Evolutionary conservation across 2,329 filamentous ascomycete genomes (phyloP).

Genomic region (Fusarium sp.): DNA sequence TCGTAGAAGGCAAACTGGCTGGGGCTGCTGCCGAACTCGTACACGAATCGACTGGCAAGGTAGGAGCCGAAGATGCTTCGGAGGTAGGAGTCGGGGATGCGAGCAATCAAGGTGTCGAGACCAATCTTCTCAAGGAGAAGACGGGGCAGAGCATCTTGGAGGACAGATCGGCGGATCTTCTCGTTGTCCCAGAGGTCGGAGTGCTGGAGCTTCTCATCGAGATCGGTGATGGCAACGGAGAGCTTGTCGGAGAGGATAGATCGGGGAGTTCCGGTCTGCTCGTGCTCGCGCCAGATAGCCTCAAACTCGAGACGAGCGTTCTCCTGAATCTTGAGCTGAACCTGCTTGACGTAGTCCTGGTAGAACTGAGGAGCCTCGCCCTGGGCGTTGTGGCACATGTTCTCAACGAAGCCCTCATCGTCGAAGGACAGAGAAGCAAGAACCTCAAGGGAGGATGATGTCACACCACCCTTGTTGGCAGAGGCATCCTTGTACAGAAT

Average conservation of each 20-base stretch:
- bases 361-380: slow-evolving; percentile 90
- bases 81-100: slow-evolving; percentile 91
- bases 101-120: slow-evolving; percentile 82
- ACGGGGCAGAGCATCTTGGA: slow-evolving; percentile 85
- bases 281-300: slow-evolving; percentile 95
- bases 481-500: slow-evolving; percentile 97
- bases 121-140: slow-evolving; percentile 89
- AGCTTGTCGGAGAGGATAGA: slow-evolving; percentile 92
- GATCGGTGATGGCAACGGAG: slow-evolving; percentile 90
- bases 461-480: slow-evolving; percentile 98
- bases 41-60: slow-evolving; percentile 93
- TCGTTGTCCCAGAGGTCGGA: slow-evolving; percentile 91
- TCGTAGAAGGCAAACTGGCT: slow-evolving; percentile 99
- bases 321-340: slow-evolving; percentile 88
- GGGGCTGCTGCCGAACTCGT: slow-evolving; percentile 89
- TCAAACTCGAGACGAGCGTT: slow-evolving; percentile 96
- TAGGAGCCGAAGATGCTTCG: slow-evolving; percentile 96
- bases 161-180: slow-evolving; percentile 77
- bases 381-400: slow-evolving; percentile 85
- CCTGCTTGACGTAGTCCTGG: slow-evolving; percentile 87
- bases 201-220: slow-evolving; percentile 95
- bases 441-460: slow-evolving; percentile 95
- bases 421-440: slow-evolving; percentile 94
- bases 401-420: slow-evolving; percentile 82
- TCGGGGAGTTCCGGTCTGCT: slow-evolving; percentile 78